Evolutionary conservation across 331 rosid genomes (phyloP), one percentile per base, ranked within the genome.

Genomic region (Cucumis variabilis): DNA sequence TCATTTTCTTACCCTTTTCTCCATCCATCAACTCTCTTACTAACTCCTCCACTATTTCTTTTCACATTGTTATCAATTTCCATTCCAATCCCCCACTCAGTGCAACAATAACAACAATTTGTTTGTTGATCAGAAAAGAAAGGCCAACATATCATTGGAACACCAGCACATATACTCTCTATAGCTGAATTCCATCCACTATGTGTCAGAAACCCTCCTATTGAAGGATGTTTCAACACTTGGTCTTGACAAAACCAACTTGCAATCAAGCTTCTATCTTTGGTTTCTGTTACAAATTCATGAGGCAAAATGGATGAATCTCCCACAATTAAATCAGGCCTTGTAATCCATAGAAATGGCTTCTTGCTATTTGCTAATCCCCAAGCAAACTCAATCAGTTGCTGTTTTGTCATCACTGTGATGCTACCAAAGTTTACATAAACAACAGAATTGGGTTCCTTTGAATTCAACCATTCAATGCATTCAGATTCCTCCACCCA

Each of bases 401-500:
- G 84, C 0, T 62, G 7, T 1, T 62, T 13, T 1, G 89, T 55
- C 82, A 91, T 60, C 13, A 83, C 68, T 3, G 88, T 51, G 13
- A 68, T 19, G 58, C 91, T 89, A 0, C 93, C 91, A 80, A 79
- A 91, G 16, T 89, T 91, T 6, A 91, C 91, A 28, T 84, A 89
- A 48, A 90, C 25, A 3, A 90, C 90, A 1, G 88, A 89, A 20
- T 30, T 82, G 4, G 87, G 51, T 21, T 65, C 53, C 21, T 33
- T 89, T 8, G 62, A 21, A 20, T 90, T 73, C 16, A 90, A 87
- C 91, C 91, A 90, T 6, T 74, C 3, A 0, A 89, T 68, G 51
- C 91, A 87, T 5, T 87, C 71, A 0, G 21, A 10, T 6, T 89
- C 87, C 60, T 89, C 92, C 9, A 27, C 74, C 92, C 92, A 88